A percentile compares a stretch with the other conserved stretches of the same genome.
These are phyloP conservation scores for Lodderomyces parapsilosis DNA, from an alignment of 1,139 yeast genomes.

Conservation along the genomic window DNA sequence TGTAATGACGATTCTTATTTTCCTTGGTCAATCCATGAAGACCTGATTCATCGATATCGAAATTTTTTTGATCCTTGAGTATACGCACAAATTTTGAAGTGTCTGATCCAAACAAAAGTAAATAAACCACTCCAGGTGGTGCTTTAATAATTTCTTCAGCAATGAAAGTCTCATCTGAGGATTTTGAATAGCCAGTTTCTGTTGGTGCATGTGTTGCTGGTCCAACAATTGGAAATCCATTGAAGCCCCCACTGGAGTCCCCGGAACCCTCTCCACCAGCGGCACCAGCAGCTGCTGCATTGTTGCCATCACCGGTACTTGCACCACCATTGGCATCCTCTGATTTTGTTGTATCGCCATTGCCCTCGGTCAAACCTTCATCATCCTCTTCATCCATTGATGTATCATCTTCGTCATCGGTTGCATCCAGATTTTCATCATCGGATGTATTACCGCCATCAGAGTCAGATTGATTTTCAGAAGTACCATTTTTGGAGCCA, in stretches of 20 bases:
- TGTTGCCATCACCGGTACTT: constrained; percentile 3
- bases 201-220: constrained; percentile 41
- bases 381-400: constrained; percentile 9
- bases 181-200: constrained; percentile 44
- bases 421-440: constrained; percentile 7
- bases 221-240: constrained; percentile 39
- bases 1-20: constrained; percentile 53
- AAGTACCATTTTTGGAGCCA: constrained; percentile 11
- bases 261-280: constrained; percentile 7
- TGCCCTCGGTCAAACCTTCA: constrained; percentile 9
- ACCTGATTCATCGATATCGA: constrained; percentile 53
- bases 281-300: constrained; percentile 3
- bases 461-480: constrained; percentile 7
- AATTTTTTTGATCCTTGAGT: constrained; percentile 67
- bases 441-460: constrained; percentile 12
- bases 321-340: constrained; percentile 5
- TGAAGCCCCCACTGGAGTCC: constrained; percentile 21
- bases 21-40: constrained; percentile 43
- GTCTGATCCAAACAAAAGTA: constrained; percentile 73
- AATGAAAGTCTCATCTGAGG: constrained; percentile 61
- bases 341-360: constrained; percentile 8
- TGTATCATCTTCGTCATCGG: constrained; percentile 12
- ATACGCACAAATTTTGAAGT: constrained; percentile 54
- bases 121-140: constrained; percentile 78
- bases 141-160: constrained; percentile 62